Evolutionary conservation across 371 early-diverging fungal species (phyloP), one percentile per base, ranked within the genome.

Genomic region (Dinochytrium kinnereticum): DNA sequence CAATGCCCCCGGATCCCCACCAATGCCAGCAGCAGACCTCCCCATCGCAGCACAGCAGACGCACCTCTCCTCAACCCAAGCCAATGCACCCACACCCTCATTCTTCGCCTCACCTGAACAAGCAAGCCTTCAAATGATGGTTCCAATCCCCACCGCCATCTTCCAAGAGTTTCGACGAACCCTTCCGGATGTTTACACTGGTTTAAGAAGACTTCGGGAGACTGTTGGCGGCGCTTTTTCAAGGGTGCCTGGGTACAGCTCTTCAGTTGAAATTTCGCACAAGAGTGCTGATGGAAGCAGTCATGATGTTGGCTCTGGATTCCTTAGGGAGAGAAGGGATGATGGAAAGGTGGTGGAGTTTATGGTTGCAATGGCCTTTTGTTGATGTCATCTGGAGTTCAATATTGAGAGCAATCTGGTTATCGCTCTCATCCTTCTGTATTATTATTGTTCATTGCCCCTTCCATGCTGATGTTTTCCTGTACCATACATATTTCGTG

Each of bases 341-440:
- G 57, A 55, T 55, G 57, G 57, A 19, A 55, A 55, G 57, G 57
- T 55, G 57, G 57, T 55, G 15, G 57, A 55, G 57, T 55, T 55
- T 55, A 55, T 55, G 57, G 57, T 55, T 10, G 30, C 57, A 10
- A 55, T 55, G 57, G 7, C 57, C 24, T 55, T 55, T 55, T 55
- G 57, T 30, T 55, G 49, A 49, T 49, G n/a, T 15, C 13, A 13
- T 49, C n/a, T 49, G 15, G 13, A 49, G 13, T 13, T 15, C 49
- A 15, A 13, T 49, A 49, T 49, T 13, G n/a, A 15, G 49, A 49
- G 13, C 15, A 49, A 15, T 13, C 13, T 49, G 49, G n/a, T 49
- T 49, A 49, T 13, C 49, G n/a, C 49, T 15, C 49, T n/a, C n/a
- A n/a, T n/a, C n/a, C n/a, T n/a, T n/a, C n/a, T n/a, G n/a, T n/a